phyloP scores from a whole-genome alignment of 2,329 filamentous ascomycete genomes.

The Penicillium sp. region DNA sequence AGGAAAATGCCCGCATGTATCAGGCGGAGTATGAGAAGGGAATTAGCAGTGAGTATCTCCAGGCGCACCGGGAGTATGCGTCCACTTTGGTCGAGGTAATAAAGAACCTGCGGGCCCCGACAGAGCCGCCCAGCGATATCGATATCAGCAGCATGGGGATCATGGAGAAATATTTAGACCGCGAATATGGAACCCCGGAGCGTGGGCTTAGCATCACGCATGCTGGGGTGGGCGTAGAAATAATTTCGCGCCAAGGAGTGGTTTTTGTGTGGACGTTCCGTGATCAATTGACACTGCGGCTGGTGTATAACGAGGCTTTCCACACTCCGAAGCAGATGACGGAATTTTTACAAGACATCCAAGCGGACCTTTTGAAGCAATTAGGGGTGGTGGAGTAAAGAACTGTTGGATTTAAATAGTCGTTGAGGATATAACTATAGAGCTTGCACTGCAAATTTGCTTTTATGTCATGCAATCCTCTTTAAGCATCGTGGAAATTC shows the following conservation, averaged over 20 bases:
- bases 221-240: slow-evolving; percentile 34
- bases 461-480: neutral
- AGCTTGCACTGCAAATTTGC: neutral
- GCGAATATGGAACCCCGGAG: slow-evolving; percentile 23
- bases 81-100: slow-evolving; percentile 22
- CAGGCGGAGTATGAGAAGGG: slow-evolving; percentile 23
- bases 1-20: slow-evolving; percentile 17
- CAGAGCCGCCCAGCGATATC: slow-evolving; percentile 32
- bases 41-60: slow-evolving; percentile 24
- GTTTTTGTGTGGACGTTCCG: slow-evolving; percentile 37
- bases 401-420: neutral
- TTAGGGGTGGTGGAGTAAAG: neutral
- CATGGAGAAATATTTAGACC: slow-evolving; percentile 18
- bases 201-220: slow-evolving; percentile 26
- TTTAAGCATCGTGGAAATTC: neutral
- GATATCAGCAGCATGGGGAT: slow-evolving; percentile 24
- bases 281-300: slow-evolving; percentile 32
- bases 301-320: slow-evolving; percentile 37
- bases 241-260: slow-evolving; percentile 29
- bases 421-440: neutral
- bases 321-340: slow-evolving; percentile 28
- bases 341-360: slow-evolving; percentile 15
- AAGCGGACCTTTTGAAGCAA: neutral
- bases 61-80: slow-evolving; percentile 31
- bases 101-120: slow-evolving; percentile 20